Percentiles rank a stretch among this genome's conserved stretches.
These are phyloP conservation scores for Oryza glumipatula DNA, from an alignment of 176 grass and related monocot genomes.

Conservation along the genomic window DNA sequence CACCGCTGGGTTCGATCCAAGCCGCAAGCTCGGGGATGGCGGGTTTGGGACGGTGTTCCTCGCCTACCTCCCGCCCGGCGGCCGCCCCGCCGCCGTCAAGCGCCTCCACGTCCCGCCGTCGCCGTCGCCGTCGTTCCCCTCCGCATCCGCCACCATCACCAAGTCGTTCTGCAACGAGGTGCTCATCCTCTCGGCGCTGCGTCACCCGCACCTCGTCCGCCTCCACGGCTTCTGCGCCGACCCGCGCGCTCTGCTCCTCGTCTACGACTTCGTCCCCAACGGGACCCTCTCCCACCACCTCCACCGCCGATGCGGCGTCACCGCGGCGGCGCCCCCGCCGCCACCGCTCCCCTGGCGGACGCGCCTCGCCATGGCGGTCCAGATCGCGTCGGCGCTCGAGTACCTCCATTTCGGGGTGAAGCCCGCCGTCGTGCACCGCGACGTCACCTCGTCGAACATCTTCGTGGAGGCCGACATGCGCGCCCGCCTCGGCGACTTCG, in stretches of 20 bases:
- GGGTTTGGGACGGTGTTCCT: slow-evolving; percentile 86
- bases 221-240: slow-evolving; percentile 93
- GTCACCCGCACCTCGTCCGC: slow-evolving; percentile 87
- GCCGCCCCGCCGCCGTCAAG: slow-evolving; percentile 76
- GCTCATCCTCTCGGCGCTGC: slow-evolving; percentile 89
- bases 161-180: slow-evolving; percentile 97
- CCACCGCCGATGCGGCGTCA: slow-evolving; percentile 44
- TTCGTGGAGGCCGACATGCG: slow-evolving; percentile 93
- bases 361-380: slow-evolving; percentile 79
- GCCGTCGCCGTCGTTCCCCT: slow-evolving; percentile 47
- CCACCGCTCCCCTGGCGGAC: slow-evolving; percentile 64
- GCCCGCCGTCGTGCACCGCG: slow-evolving; percentile 92
- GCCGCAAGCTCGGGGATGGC: slow-evolving; percentile 82
- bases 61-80: slow-evolving; percentile 54
- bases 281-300: slow-evolving; percentile 95
- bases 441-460: slow-evolving; percentile 95
- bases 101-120: slow-evolving; percentile 74
- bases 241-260: slow-evolving; percentile 84
- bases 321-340: neutral
- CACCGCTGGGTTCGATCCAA: slow-evolving; percentile 66
- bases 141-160: slow-evolving; percentile 58
- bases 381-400: slow-evolving; percentile 90
- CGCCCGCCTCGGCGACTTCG: slow-evolving; percentile 92
- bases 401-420: slow-evolving; percentile 92
- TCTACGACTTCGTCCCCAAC: slow-evolving; percentile 96